A percentile compares a stretch with the other conserved stretches of the same genome.
These are phyloP conservation scores for Stephanodiscus minutulus DNA, from an alignment of 108 stramenopile species.

Conservation along the genomic window DNA sequence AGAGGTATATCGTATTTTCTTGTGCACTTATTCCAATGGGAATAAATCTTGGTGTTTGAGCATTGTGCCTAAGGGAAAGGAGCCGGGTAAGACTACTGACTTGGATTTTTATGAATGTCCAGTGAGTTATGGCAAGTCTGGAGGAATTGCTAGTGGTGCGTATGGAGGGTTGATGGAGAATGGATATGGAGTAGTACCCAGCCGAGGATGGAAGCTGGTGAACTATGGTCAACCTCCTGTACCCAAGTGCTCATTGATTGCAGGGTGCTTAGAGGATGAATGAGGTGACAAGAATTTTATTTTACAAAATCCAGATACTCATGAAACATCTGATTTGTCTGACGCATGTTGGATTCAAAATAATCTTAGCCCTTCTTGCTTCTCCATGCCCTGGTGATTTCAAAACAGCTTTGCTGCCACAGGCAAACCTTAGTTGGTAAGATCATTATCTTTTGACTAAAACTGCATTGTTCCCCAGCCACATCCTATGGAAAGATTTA, in stretches of 20 bases:
- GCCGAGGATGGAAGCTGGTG: constrained; percentile 44
- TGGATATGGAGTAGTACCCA: constrained; percentile 35
- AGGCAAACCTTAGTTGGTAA: too few relatives aligned
- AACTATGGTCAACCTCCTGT: constrained; percentile 48
- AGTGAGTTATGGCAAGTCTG: constrained; percentile 36
- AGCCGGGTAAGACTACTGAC: constrained; percentile 83
- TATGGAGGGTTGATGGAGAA: constrained; percentile 25
- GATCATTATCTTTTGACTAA: too few relatives aligned
- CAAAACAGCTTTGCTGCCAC: too few relatives aligned
- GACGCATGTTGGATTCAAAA: too few relatives aligned
- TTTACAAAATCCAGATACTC: too few relatives aligned
- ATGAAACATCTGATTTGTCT: too few relatives aligned
- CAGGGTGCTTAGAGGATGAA: constrained; percentile 37
- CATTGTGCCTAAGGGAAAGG: constrained; percentile 68
- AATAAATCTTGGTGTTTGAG: constrained; percentile 90
- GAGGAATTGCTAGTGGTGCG: constrained; percentile 4
- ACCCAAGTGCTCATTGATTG: constrained; percentile 44
- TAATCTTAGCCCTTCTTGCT: too few relatives aligned
- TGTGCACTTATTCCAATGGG: constrained; percentile 85
- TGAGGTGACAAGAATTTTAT: too few relatives aligned
- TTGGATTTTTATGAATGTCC: constrained; percentile 83
- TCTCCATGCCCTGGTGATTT: too few relatives aligned
- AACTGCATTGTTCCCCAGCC: too few relatives aligned
- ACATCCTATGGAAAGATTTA: too few relatives aligned
- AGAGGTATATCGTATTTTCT: constrained; percentile 59